Evolutionary conservation across 176 grass and related monocot species (phyloP).

Genomic region (Thalia dealbata): DNA sequence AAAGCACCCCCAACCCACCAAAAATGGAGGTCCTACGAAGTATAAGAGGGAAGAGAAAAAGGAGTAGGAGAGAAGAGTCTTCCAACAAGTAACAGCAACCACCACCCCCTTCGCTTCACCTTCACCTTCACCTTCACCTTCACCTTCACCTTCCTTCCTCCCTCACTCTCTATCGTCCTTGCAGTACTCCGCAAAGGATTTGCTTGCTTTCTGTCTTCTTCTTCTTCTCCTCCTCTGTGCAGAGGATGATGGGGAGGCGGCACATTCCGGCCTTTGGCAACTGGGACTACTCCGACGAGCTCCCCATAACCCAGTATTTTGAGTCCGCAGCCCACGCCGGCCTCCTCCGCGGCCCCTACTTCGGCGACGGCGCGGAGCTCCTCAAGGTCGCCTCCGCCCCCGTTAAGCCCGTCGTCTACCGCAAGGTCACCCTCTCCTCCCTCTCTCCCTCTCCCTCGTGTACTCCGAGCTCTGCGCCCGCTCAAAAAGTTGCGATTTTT

Average conservation of each 20-base stretch:
- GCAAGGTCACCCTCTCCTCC: too few relatives aligned
- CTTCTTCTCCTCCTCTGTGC: neutral
- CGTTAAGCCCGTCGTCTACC: neutral
- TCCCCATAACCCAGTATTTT: constrained; percentile 6
- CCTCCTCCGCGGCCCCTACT: neutral
- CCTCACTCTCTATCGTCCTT: too few relatives aligned
- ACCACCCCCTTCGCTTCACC: too few relatives aligned
- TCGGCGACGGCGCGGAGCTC: neutral
- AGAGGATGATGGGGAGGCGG: neutral
- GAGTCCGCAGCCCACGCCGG: neutral
- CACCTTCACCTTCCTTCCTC: too few relatives aligned
- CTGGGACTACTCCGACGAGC: constrained; percentile 8
- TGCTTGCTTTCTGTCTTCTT: neutral
- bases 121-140: too few relatives aligned
- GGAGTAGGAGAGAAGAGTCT: too few relatives aligned
- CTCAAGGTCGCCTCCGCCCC: neutral
- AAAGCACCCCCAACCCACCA: too few relatives aligned
- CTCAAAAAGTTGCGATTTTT: neutral
- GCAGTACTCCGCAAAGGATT: neutral
- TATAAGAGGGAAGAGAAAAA: too few relatives aligned
- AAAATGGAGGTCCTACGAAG: too few relatives aligned
- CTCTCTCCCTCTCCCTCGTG: too few relatives aligned
- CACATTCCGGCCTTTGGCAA: neutral
- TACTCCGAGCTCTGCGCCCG: too few relatives aligned
- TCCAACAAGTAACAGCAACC: too few relatives aligned